Percentiles rank a stretch among this genome's conserved stretches.
phyloP scores from a whole-genome alignment of 2,329 filamentous ascomycete genomes.

The Penicillium corylophilum region DNA sequence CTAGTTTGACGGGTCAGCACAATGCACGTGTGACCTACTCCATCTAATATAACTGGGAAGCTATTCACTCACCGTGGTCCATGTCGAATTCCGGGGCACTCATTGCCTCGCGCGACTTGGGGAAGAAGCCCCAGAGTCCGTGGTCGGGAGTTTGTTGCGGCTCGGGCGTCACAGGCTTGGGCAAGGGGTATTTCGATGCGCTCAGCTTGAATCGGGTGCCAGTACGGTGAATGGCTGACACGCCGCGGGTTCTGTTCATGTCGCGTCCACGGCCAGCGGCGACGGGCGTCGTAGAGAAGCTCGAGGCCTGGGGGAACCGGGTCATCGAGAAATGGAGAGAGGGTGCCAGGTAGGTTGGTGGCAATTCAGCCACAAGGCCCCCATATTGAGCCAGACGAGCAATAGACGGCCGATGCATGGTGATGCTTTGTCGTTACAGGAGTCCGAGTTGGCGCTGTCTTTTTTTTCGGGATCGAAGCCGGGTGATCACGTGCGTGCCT shows the following conservation, averaged over 20 bases:
- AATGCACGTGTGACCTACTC: not conserved
- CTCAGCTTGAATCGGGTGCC: constrained; percentile 73
- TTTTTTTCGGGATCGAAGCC: constrained; percentile 24
- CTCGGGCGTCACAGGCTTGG: constrained; percentile 64
- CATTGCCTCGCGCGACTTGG: constrained; percentile 65
- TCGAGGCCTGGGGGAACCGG: constrained; percentile 34
- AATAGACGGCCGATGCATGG: constrained; percentile 40
- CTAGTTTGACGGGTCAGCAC: constrained; percentile 36
- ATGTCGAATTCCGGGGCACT: constrained; percentile 69
- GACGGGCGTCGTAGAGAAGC: constrained; percentile 57
- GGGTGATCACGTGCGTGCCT: constrained; percentile 26
- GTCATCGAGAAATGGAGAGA: constrained; percentile 38
- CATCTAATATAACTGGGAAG: not conserved
- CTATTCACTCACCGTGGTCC: constrained; percentile 59
- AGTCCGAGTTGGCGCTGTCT: constrained; percentile 15
- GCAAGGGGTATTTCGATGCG: constrained; percentile 69
- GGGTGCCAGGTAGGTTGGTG: constrained; percentile 47
- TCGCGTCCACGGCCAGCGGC: constrained; percentile 60
- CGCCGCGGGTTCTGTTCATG: constrained; percentile 74
- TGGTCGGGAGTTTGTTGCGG: constrained; percentile 66
- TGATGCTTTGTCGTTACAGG: constrained; percentile 17
- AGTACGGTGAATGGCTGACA: constrained; percentile 76
- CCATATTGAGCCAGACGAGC: constrained; percentile 36
- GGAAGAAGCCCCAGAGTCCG: constrained; percentile 92
- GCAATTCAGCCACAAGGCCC: constrained; percentile 37